Conservation (phyloP, 148 eudicot species). For the Nepenthes gracilis region DNA sequence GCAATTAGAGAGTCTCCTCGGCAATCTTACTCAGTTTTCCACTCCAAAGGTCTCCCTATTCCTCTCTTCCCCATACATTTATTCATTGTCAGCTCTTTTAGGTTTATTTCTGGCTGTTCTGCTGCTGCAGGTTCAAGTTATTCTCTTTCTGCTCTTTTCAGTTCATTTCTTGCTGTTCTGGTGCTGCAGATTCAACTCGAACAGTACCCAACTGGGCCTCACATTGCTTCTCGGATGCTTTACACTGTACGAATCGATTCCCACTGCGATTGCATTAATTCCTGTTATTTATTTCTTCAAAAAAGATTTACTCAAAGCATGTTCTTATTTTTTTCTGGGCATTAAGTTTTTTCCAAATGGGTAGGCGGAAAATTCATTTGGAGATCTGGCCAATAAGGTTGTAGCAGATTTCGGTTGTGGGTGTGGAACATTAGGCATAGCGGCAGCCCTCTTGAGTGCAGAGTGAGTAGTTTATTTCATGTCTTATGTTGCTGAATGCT, state of each 20-base stretch:
- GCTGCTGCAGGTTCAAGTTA: background rate
- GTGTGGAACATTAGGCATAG: slow-evolving; percentile 92
- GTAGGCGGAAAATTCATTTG: slow-evolving; percentile 91
- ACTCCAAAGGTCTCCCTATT: slow-evolving; percentile 51
- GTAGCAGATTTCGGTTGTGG: slow-evolving; percentile 99
- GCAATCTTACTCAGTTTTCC: slow-evolving; percentile 75
- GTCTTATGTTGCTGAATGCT: too few species aligned
- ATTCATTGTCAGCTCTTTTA: background rate
- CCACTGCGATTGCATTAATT: background rate
- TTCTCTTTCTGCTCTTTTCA: background rate
- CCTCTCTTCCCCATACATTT: slow-evolving; percentile 2
- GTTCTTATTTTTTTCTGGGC: background rate
- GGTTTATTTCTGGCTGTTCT: background rate
- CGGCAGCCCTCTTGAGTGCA: slow-evolving; percentile 85
- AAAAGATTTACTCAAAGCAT: background rate
- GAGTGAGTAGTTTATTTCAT: slow-evolving; percentile 39
- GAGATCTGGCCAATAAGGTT: slow-evolving; percentile 61
- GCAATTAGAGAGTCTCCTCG: slow-evolving; percentile 82
- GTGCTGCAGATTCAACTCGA: slow-evolving; percentile 78
- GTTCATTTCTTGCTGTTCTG: background rate
- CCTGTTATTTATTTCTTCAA: background rate
- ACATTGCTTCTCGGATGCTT: slow-evolving; percentile 91
- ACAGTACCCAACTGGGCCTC: slow-evolving; percentile 97
- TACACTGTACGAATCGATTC: slow-evolving; percentile 45
- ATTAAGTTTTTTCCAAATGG: slow-evolving; percentile 9